Conservation (phyloP, 306 rosid species). For the Rosa lucieae region DNA sequence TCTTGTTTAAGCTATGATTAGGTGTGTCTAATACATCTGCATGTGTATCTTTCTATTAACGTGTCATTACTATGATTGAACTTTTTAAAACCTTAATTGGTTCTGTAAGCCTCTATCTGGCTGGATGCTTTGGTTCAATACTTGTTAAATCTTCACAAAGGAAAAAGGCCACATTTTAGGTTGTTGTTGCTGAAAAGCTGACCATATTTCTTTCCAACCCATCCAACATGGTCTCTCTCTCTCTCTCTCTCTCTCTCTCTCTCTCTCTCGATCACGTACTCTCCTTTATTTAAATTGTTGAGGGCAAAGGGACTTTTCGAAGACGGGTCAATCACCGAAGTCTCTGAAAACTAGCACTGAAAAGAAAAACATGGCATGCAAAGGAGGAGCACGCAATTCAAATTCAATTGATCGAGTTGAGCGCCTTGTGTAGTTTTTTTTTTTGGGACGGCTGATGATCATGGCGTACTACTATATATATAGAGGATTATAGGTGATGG, state of each 20-base stretch:
- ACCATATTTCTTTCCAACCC: constrained; percentile 49
- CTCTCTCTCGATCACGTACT: constrained; percentile 14
- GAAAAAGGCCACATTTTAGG: constrained; percentile 4
- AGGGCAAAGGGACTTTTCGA: constrained; percentile 31
- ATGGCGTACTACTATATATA: constrained; percentile 2
- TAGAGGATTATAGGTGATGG: constrained; percentile 11
- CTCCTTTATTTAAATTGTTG: constrained; percentile 17
- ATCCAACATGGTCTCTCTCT: constrained; percentile 42
- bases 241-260: constrained; percentile 32
- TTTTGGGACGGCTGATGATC: constrained; percentile 8
- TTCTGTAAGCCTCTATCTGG: not conserved
- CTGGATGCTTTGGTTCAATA: not conserved
- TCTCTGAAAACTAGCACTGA: constrained; percentile 6
- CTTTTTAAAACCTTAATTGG: not conserved
- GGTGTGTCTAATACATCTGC: too few relatives aligned
- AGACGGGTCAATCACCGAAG: constrained; percentile 45
- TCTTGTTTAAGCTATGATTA: not conserved
- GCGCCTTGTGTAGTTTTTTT: not conserved
- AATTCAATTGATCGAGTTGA: constrained; percentile 1
- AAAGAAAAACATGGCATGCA: constrained; percentile 9
- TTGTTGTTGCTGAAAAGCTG: constrained; percentile 59
- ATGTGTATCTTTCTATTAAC: too few relatives aligned
- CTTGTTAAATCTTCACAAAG: not conserved
- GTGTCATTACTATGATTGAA: not conserved
- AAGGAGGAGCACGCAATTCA: constrained; percentile 9